Evolutionary conservation across 768 basidiomycete species (phyloP).

Genomic region (Boletus edulis): DNA sequence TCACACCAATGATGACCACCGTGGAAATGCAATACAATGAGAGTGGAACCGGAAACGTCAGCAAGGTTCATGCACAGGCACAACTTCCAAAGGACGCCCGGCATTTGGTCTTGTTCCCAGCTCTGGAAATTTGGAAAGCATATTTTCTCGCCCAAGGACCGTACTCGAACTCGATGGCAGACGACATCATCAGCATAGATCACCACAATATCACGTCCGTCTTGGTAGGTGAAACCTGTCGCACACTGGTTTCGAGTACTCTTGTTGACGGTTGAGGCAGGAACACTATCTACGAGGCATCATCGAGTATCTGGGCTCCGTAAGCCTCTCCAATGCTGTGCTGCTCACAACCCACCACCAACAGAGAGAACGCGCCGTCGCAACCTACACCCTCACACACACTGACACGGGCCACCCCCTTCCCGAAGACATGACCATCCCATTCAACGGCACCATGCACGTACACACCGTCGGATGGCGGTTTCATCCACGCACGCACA

Average conservation of each 20-base stretch:
- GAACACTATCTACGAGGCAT: not conserved
- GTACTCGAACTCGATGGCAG: not conserved
- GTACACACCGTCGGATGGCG: not conserved
- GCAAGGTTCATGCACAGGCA: not conserved
- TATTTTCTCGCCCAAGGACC: not conserved
- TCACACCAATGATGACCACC: not conserved
- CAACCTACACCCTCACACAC: not conserved
- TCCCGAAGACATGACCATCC: not conserved
- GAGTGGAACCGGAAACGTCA: not conserved
- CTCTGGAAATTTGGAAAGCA: not conserved
- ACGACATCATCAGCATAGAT: not conserved
- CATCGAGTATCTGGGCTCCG: not conserved
- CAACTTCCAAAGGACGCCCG: not conserved
- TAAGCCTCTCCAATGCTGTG: not conserved
- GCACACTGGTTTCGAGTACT: too few relatives aligned
- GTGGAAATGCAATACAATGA: not conserved
- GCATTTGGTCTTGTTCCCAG: not conserved
- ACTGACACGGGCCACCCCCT: not conserved
- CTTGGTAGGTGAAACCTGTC: not conserved
- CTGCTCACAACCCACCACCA: too few relatives aligned
- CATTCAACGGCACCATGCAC: not conserved
- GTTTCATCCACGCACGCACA: not conserved
- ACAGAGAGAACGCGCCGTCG: not conserved
- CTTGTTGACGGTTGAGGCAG: not conserved
- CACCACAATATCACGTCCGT: not conserved